Evolutionary conservation across 257 asterid genomes (phyloP).

Genomic region (Nyctanthes arbortristis): DNA sequence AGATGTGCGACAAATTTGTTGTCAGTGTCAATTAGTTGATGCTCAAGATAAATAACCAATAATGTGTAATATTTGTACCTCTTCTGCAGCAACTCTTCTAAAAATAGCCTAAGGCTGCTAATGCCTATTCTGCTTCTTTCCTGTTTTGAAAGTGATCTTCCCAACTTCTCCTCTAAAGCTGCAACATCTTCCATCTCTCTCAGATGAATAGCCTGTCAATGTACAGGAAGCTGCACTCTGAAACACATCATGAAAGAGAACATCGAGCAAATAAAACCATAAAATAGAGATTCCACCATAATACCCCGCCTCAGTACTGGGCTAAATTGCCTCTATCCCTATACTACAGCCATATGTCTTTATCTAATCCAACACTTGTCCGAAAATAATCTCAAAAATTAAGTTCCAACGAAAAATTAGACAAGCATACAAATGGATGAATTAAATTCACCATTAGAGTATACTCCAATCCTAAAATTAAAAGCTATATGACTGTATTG

Average conservation of each 20-base stretch:
- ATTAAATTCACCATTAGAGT: background rate
- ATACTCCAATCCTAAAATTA: too few species aligned
- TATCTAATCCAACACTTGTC: conserved; percentile 16
- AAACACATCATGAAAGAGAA: conserved; percentile 16
- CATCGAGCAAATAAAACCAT: conserved; percentile 8
- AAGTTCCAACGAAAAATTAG: background rate
- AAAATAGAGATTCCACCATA: background rate
- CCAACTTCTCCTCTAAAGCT: conserved; percentile 91
- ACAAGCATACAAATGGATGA: background rate
- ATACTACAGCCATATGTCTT: conserved; percentile 16
- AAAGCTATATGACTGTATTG: background rate
- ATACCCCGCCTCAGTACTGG: conserved; percentile 5
- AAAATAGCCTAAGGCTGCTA: conserved; percentile 85
- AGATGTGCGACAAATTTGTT: conserved; percentile 25
- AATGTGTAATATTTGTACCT: conserved; percentile 44
- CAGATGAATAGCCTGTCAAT: conserved; percentile 68
- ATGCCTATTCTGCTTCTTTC: conserved; percentile 91
- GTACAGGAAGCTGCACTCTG: conserved; percentile 16
- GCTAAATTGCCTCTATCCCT: background rate
- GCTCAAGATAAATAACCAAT: conserved; percentile 18
- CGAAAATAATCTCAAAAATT: background rate
- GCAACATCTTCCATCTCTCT: conserved; percentile 82
- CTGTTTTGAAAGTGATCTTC: conserved; percentile 79
- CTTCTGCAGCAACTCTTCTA: conserved; percentile 89
- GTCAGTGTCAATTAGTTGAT: conserved; percentile 18